Percentiles rank a stretch among this genome's conserved stretches.
These are phyloP conservation scores for Nadsonia fulvescens DNA, from an alignment of 805 yeast species.

Conservation along the genomic window DNA sequence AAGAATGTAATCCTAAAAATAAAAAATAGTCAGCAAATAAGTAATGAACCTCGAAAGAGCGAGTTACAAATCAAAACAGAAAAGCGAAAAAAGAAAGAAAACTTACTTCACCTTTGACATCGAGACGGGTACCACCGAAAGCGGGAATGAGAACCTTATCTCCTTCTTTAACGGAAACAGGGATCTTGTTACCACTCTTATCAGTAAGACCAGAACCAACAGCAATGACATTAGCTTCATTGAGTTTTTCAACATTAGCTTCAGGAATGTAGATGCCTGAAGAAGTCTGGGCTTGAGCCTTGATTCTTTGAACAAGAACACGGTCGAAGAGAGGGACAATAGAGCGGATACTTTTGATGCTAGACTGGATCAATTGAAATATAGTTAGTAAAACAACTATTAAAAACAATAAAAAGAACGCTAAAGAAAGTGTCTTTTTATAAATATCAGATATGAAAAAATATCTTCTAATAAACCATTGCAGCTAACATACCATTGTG, in stretches of 20 bases:
- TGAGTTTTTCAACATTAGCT: conserved; percentile 85
- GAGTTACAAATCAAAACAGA: too few species aligned
- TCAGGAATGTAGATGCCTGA: conserved; percentile 90
- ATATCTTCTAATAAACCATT: too few species aligned
- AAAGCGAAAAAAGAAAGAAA: too few species aligned
- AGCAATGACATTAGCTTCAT: conserved; percentile 76
- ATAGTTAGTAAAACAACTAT: too few species aligned
- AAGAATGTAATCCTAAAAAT: conserved; percentile 40
- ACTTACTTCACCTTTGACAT: conserved; percentile 81
- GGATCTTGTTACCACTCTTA: conserved; percentile 52
- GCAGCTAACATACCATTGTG: too few species aligned
- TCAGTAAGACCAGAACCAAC: conserved; percentile 87
- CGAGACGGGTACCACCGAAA: conserved; percentile 82
- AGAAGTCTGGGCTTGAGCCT: conserved; percentile 81
- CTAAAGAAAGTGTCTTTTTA: too few species aligned
- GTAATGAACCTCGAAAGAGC: too few species aligned
- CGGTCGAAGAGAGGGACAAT: conserved; percentile 91
- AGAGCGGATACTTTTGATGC: conserved; percentile 67
- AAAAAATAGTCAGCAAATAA: too few species aligned
- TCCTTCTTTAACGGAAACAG: conserved; percentile 68
- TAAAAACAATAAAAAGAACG: too few species aligned
- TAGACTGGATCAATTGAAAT: conserved; percentile 13
- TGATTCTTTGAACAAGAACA: conserved; percentile 84
- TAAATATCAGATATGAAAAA: too few species aligned
- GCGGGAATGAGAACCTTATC: conserved; percentile 89